These are phyloP conservation scores for Brachypodium distachyon DNA, from an alignment of 202 grass and related monocot genomes.

Conservation along the genomic window DNA sequence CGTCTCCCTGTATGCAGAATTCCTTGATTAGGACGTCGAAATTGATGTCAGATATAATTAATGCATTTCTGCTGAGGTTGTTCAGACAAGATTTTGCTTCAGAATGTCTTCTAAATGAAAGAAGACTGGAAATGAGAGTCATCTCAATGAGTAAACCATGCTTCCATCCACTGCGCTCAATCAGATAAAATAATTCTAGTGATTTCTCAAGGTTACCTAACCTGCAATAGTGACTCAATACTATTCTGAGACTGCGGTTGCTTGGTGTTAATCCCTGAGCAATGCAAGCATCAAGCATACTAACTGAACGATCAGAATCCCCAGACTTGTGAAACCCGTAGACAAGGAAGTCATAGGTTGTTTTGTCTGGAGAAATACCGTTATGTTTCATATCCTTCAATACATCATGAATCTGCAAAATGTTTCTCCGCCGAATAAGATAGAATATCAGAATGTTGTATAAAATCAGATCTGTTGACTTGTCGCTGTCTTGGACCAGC, in stretches of 20 bases:
- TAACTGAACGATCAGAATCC: conserved; percentile 40
- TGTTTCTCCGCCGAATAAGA: conserved; percentile 54
- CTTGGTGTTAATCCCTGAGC: conserved; percentile 55
- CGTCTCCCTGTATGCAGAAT: conserved; percentile 43
- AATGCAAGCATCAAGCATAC: conserved; percentile 64
- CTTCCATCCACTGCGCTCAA: conserved; percentile 49
- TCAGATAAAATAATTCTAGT: conserved; percentile 61
- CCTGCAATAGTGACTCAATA: conserved; percentile 52
- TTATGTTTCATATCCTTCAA: conserved; percentile 55
- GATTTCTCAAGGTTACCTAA: conserved; percentile 53
- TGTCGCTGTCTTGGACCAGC: conserved; percentile 33
- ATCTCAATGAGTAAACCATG: conserved; percentile 51
- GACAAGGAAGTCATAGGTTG: conserved; percentile 84
- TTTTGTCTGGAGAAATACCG: conserved; percentile 49
- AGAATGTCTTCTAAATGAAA: conserved; percentile 46
- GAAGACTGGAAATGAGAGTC: conserved; percentile 36
- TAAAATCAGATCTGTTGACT: conserved; percentile 40
- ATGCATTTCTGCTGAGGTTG: conserved; percentile 27
- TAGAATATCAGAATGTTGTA: conserved; percentile 78
- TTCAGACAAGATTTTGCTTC: conserved; percentile 66
- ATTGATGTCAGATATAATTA: conserved; percentile 17
- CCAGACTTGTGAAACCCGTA: conserved; percentile 70
- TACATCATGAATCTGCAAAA: conserved; percentile 40
- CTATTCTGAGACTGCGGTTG: conserved; percentile 81
- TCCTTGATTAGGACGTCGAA: conserved; percentile 56